Conservation (phyloP, 2,329 filamentous ascomycete genomes). For the Colletotrichum aenigma region DNA sequence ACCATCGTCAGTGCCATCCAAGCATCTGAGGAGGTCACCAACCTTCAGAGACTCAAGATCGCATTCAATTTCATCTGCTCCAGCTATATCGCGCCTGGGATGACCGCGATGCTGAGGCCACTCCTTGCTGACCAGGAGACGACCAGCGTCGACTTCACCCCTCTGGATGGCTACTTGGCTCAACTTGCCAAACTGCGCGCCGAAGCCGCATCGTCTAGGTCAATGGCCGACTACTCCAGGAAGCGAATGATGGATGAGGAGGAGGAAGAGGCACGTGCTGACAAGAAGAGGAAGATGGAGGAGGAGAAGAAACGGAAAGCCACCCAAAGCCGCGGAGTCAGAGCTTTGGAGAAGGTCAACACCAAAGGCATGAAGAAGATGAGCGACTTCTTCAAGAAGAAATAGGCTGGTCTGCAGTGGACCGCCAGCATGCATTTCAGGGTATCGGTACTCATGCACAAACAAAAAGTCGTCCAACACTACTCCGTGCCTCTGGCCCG, state of each 20-base stretch:
- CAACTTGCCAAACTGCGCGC: slow-evolving; percentile 70
- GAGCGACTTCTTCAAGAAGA: slow-evolving; percentile 90
- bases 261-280: slow-evolving; percentile 65
- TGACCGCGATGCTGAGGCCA: slow-evolving; percentile 47
- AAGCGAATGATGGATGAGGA: slow-evolving; percentile 74
- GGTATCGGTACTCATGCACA: slow-evolving; percentile 18
- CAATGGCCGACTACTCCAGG: slow-evolving; percentile 71
- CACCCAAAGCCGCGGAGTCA: slow-evolving; percentile 74
- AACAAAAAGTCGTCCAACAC: slow-evolving; percentile 4
- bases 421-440: background rate
- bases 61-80: slow-evolving; percentile 69
- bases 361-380: slow-evolving; percentile 96
- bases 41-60: slow-evolving; percentile 68
- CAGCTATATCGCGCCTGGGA: slow-evolving; percentile 58
- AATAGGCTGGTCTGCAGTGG: slow-evolving; percentile 28
- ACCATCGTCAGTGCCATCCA: slow-evolving; percentile 45
- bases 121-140: slow-evolving; percentile 39
- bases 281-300: slow-evolving; percentile 85
- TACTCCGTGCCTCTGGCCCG: slow-evolving; percentile 15
- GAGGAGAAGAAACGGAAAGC: slow-evolving; percentile 88
- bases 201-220: slow-evolving; percentile 73
- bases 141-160: slow-evolving; percentile 64
- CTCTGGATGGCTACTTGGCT: slow-evolving; percentile 72
- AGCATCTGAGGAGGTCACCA: slow-evolving; percentile 52
- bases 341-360: slow-evolving; percentile 87